Evolutionary conservation across 2,329 filamentous ascomycete genomes (phyloP).

Genomic region (Trichophyton verrucosum): DNA sequence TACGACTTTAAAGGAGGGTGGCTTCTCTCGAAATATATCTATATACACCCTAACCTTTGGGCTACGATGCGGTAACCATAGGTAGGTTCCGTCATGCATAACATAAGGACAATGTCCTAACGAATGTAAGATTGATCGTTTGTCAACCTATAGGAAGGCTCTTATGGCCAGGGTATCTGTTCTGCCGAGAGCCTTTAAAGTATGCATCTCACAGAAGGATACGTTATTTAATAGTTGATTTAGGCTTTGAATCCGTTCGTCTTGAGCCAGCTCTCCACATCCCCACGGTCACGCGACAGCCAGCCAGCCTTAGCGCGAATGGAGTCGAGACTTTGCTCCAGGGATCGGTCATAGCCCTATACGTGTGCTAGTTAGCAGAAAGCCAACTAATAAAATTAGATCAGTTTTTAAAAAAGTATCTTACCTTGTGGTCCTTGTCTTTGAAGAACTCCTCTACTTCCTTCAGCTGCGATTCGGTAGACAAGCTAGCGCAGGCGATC

Average conservation of each 20-base stretch:
- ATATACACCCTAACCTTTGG: neutral
- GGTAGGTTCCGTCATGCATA: neutral
- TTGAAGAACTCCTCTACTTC: conserved; percentile 71
- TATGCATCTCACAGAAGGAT: neutral
- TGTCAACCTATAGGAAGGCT: neutral
- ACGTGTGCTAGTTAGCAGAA: conserved; percentile 11
- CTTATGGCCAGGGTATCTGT: neutral
- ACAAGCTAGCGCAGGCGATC: conserved; percentile 72
- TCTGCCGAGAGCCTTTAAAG: neutral
- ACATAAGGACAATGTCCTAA: neutral
- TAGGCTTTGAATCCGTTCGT: conserved; percentile 46
- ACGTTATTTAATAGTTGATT: neutral
- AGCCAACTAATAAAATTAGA: neutral
- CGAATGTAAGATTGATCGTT: neutral
- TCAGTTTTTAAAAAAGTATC: conserved; percentile 7
- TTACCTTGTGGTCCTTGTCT: conserved; percentile 62
- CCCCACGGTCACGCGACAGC: conserved; percentile 61
- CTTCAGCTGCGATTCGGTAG: conserved; percentile 59
- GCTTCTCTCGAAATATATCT: neutral
- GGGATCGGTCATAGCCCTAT: conserved; percentile 64
- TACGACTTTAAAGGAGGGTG: neutral
- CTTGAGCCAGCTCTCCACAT: conserved; percentile 63
- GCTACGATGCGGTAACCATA: neutral
- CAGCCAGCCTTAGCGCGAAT: conserved; percentile 75
- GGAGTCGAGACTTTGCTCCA: conserved; percentile 80